Percentiles rank a stretch among this genome's conserved stretches.
These are phyloP conservation scores for Phytophthora podocarpi DNA, from an alignment of 352 stramenopile species.

Conservation along the genomic window DNA sequence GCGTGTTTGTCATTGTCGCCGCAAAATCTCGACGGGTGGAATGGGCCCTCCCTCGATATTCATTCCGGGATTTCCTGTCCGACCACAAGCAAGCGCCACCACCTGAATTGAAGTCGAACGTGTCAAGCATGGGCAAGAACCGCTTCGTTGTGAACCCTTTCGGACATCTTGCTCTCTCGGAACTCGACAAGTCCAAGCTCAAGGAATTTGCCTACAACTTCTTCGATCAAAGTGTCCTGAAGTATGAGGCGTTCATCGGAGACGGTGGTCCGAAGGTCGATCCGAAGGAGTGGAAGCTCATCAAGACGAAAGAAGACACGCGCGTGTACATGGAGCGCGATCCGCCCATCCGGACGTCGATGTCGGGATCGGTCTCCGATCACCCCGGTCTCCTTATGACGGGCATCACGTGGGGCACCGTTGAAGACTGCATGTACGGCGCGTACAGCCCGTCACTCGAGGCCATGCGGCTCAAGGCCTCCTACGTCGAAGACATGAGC, in stretches of 20 bases:
- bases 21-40: too few species aligned
- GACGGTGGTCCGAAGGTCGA: constrained; percentile 29
- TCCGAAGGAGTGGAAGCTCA: constrained; percentile 37
- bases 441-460: constrained; percentile 40
- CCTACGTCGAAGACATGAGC: constrained; percentile 51
- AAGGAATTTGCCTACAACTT: constrained; percentile 35
- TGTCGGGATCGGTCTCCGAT: too few species aligned
- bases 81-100: too few species aligned
- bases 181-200: constrained; percentile 17
- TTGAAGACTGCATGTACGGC: constrained; percentile 53
- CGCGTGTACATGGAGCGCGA: constrained; percentile 35
- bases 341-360: constrained; percentile 9
- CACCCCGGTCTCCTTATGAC: constrained; percentile 34
- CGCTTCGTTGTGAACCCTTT: constrained; percentile 42
- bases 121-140: constrained; percentile 39
- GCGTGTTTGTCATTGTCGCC: too few species aligned
- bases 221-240: constrained; percentile 33
- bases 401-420: constrained; percentile 38
- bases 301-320: constrained; percentile 36
- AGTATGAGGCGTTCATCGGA: constrained; percentile 45
- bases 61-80: too few species aligned
- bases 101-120: too few species aligned
- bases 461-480: constrained; percentile 43
- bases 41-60: too few species aligned
- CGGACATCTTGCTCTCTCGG: constrained; percentile 19